These are phyloP conservation scores for Ilyonectria sp. DNA, from an alignment of 2,329 filamentous ascomycete genomes.

Conservation along the genomic window DNA sequence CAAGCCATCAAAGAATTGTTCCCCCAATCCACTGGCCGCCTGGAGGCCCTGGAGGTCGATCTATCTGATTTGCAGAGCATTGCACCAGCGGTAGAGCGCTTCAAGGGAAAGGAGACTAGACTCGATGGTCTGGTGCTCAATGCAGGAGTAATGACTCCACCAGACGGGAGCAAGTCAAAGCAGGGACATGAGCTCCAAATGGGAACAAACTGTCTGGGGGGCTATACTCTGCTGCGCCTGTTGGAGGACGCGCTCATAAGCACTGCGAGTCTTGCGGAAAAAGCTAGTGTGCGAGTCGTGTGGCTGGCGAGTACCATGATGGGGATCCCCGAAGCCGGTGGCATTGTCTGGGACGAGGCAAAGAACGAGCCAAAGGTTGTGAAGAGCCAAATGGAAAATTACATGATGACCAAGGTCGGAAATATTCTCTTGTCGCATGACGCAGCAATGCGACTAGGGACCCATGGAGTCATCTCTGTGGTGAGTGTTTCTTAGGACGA, in stretches of 20 bases:
- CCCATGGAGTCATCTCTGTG: conserved; percentile 35
- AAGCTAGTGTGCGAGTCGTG: conserved; percentile 32
- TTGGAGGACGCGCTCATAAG: conserved; percentile 28
- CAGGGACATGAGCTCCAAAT: conserved; percentile 40
- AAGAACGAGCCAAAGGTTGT: conserved; percentile 29
- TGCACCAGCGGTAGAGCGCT: conserved; percentile 8
- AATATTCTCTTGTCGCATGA: conserved; percentile 37
- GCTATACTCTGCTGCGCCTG: conserved; percentile 30
- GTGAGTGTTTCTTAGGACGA: conserved; percentile 3
- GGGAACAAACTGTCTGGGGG: conserved; percentile 41
- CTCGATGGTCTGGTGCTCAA: conserved; percentile 39
- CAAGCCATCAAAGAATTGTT: conserved; percentile 22
- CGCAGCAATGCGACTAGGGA: conserved; percentile 27
- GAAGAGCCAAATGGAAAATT: conserved; percentile 41
- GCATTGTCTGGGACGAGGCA: conserved; percentile 35
- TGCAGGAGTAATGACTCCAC: conserved; percentile 40
- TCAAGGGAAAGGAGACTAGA: conserved; percentile 27
- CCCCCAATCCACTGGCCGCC: conserved; percentile 29
- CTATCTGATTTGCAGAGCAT: conserved; percentile 35
- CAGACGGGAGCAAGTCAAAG: conserved; percentile 34
- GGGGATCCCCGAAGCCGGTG: conserved; percentile 28
- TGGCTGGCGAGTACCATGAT: conserved; percentile 35
- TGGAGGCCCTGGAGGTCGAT: conserved; percentile 35
- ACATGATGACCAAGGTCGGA: conserved; percentile 41
- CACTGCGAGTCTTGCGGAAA: conserved; percentile 21